Base-by-base conservation (phyloP, 2,329 filamentous ascomycete genomes). In the Colletotrichum acutatum region DNA sequence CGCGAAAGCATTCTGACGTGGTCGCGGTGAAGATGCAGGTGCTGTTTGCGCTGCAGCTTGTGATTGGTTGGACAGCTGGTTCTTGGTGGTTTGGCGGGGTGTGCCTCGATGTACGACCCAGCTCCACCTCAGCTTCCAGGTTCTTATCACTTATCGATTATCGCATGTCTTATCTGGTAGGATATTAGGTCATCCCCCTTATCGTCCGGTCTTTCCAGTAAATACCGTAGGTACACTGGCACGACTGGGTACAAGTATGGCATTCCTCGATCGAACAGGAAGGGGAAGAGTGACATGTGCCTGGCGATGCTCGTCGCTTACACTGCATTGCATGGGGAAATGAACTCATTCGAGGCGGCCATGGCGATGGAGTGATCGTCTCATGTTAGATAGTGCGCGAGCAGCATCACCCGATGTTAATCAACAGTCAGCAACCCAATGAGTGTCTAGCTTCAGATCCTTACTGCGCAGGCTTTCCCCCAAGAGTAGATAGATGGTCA, bases 21-120 rank as follows among this genome's bases (percentile, higher is more conserved):
- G 52, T 37, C 60, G 60, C 49, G 60, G 61, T 60, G 63, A 28
- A 63, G 71, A 66, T 59, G 60, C 60, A 70, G 66, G 71, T 71
- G 71, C 70, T 59, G 71, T 73, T 71, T 73, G 61, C 71, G 67
- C 49, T 52, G 61, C 71, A 71, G 56, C 60, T 70, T 57, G 32
- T 73, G 71, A 73, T 73, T 73, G 71, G 71, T 19, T 30, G 49
- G n/a, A 16, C 22, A 46, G 60, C 11, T 56, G 58, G 19, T 66
- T 9, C 24, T 28, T 30, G 66, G 28, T 57, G 67, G 60, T 66
- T 71, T 71, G 71, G 71, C 71, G 71, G 71, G 60, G 71, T 65
- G 60, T 53, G 46, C 60, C 66, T 72, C 59, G 42, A 46, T 52
- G 22, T 34, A n/a, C 42, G 54, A 65, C 26, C 63, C 34, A 32